Conservation (phyloP, 2,329 filamentous ascomycete species). For the Exophiala viscosa region DNA sequence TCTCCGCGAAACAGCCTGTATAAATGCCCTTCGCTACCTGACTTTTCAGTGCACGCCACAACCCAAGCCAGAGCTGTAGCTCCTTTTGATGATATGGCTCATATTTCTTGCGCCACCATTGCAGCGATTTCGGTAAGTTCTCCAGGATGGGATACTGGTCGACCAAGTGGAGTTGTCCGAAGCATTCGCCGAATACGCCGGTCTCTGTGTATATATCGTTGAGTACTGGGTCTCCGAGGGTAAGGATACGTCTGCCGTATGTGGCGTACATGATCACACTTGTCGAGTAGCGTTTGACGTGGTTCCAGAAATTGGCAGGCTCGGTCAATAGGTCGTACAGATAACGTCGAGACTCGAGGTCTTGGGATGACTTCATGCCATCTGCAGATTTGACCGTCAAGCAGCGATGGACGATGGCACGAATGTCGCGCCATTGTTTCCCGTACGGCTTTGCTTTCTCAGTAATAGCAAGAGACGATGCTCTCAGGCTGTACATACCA, state of each 20-base stretch:
- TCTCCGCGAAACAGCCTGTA: constrained; percentile 10
- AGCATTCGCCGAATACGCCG: constrained; percentile 3
- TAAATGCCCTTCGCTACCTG: background rate
- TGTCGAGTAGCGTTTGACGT: constrained; percentile 7
- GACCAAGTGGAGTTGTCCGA: constrained; percentile 9
- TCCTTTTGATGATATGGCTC: constrained; percentile 8
- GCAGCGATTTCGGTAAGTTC: constrained; percentile 12
- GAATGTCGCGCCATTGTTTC: constrained; percentile 10
- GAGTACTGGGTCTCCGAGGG: constrained; percentile 5
- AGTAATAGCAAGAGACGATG: background rate
- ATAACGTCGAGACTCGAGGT: constrained; percentile 6
- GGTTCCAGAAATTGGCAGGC: constrained; percentile 5
- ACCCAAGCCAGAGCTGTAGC: background rate
- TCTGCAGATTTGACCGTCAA: constrained; percentile 10
- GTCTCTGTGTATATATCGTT: constrained; percentile 5
- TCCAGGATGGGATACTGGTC: constrained; percentile 19
- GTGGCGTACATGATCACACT: constrained; percentile 7
- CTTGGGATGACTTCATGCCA: constrained; percentile 7
- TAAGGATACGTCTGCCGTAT: background rate
- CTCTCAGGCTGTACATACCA: background rate
- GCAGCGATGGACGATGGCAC: constrained; percentile 9
- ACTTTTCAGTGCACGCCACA: background rate
- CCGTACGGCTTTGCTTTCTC: background rate
- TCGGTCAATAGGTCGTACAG: constrained; percentile 4
- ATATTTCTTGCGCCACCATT: constrained; percentile 11